phyloP scores from a whole-genome alignment of 2,329 filamentous ascomycete species.

The Hypomyces rosellus region DNA sequence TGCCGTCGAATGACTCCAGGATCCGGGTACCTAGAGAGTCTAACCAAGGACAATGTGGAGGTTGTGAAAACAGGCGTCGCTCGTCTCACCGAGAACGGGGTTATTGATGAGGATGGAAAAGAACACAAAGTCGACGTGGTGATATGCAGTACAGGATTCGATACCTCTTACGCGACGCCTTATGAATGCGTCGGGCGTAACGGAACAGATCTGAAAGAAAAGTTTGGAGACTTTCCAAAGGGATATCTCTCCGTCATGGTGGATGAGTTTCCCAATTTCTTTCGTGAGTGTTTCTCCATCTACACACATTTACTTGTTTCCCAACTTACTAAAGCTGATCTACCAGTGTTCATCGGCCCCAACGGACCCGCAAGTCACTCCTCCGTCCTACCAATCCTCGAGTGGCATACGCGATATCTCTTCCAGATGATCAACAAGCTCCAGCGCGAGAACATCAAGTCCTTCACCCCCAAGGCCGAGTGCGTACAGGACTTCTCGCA shows the following conservation, averaged over 20 bases:
- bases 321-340: background rate
- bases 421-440: conserved; percentile 25
- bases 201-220: conserved; percentile 40
- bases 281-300: conserved; percentile 17
- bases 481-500: background rate
- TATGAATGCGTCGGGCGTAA: conserved; percentile 42
- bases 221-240: conserved; percentile 36
- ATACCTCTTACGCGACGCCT: conserved; percentile 44
- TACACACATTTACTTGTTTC: background rate
- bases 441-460: conserved; percentile 26
- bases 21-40: conserved; percentile 39
- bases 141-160: conserved; percentile 49
- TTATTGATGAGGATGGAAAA: conserved; percentile 40
- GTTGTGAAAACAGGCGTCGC: conserved; percentile 40
- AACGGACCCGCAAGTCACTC: conserved; percentile 20
- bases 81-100: conserved; percentile 39
- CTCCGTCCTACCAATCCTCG: conserved; percentile 19
- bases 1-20: conserved; percentile 44
- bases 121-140: conserved; percentile 46
- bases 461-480: conserved; percentile 6
- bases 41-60: conserved; percentile 39
- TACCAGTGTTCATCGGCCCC: conserved; percentile 18
- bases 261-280: conserved; percentile 46
- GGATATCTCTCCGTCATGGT: conserved; percentile 48
- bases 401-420: conserved; percentile 28